Evolutionary conservation across 139 green algal genomes (phyloP).

Genomic region (Picochlorum sp.): DNA sequence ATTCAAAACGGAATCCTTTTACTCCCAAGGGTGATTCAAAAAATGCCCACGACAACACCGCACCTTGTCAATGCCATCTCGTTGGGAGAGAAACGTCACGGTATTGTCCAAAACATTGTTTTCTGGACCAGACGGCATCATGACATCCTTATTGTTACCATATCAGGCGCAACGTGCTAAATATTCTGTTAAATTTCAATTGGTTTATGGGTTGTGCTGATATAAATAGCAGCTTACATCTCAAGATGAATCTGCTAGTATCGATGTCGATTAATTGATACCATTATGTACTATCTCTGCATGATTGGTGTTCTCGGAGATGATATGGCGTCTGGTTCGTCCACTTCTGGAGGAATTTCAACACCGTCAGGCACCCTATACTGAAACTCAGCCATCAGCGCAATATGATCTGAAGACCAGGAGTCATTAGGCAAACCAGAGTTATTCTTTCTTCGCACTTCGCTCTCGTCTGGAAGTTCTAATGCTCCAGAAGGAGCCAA

Average conservation of each 20-base stretch:
- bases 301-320: neutral
- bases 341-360: neutral
- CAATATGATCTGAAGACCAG: conserved; percentile 82
- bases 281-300: no score
- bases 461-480: conserved; percentile 73
- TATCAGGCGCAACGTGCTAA: neutral
- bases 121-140: neutral
- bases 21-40: neutral
- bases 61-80: conserved; percentile 76
- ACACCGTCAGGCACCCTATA: conserved; percentile 23
- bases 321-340: neutral
- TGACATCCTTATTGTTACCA: neutral
- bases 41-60: neutral
- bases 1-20: no score
- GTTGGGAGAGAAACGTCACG: conserved; percentile 51
- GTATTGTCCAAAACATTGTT: conserved; percentile 40
- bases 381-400: conserved; percentile 83
- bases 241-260: no score
- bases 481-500: conserved; percentile 67
- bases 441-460: conserved; percentile 29
- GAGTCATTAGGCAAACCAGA: conserved; percentile 75
- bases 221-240: no score
- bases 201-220: no score
- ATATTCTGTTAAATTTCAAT: no score
- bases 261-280: no score